A percentile compares a stretch with the other conserved stretches of the same genome.
phyloP scores from a whole-genome alignment of 2,329 filamentous ascomycete species.

The Bipolaris oryzae region DNA sequence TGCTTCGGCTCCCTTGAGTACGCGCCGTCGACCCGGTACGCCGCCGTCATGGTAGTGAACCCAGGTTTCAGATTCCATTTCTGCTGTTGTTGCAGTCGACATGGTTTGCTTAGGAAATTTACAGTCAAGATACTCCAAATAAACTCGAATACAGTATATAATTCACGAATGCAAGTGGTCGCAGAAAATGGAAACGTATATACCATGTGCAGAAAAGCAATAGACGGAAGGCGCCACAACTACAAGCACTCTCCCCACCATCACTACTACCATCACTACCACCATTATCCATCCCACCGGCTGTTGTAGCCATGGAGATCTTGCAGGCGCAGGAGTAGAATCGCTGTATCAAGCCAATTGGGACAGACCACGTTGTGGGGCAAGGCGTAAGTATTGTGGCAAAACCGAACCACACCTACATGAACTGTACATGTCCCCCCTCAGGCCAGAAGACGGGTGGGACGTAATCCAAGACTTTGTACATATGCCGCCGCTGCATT shows the following conservation, averaged over 20 bases:
- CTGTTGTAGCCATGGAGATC: background rate
- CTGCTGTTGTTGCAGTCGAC: conserved; percentile 19
- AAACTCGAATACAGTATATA: background rate
- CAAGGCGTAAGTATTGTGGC: background rate
- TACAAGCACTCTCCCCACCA: conserved; percentile 1
- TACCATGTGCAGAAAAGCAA: background rate
- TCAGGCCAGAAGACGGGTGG: background rate
- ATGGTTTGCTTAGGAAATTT: conserved; percentile 3
- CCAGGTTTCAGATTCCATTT: conserved; percentile 23
- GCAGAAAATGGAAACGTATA: background rate
- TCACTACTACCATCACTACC: too few species aligned
- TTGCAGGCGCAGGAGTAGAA: background rate
- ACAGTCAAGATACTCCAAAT: background rate
- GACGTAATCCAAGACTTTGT: conserved; percentile 3
- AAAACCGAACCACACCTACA: conserved; percentile 5
- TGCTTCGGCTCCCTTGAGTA: conserved; percentile 33
- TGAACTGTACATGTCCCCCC: background rate
- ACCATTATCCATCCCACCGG: background rate
- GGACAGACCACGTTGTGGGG: conserved; percentile 10
- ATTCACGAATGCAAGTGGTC: background rate
- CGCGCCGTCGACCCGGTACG: conserved; percentile 32
- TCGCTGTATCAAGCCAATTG: conserved; percentile 4
- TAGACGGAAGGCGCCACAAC: conserved; percentile 9
- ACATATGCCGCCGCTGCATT: background rate
- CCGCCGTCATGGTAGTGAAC: conserved; percentile 44